A percentile compares a stretch with the other conserved stretches of the same genome.
Evolutionary conservation across 192 early-diverging fungal genomes (phyloP).

Genomic region (Coemansia erecta): DNA sequence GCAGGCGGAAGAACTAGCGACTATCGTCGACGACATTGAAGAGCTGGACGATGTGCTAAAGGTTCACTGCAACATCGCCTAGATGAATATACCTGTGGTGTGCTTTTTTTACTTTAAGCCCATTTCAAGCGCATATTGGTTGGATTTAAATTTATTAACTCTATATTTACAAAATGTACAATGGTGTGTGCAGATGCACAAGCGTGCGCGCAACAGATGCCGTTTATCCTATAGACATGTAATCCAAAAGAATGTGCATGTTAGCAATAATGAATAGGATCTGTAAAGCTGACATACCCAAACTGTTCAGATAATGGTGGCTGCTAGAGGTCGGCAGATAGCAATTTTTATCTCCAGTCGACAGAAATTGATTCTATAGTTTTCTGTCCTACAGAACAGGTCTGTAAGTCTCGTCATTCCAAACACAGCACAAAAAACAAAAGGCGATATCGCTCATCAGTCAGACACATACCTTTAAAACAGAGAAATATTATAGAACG

Average conservation of each 20-base stretch:
- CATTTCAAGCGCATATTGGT: neutral
- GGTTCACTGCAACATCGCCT: conserved; percentile 50
- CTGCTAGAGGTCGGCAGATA: conserved; percentile 30
- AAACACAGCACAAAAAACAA: conserved; percentile 2
- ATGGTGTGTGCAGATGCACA: neutral
- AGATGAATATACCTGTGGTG: neutral
- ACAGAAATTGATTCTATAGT: conserved; percentile 36
- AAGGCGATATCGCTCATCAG: neutral
- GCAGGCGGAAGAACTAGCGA: conserved; percentile 50
- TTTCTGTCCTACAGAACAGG: conserved; percentile 51
- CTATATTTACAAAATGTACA: neutral
- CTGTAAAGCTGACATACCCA: neutral
- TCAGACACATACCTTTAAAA: conserved; percentile 13
- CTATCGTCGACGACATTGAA: conserved; percentile 58
- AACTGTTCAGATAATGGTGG: neutral
- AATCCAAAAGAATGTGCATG: too few relatives aligned
- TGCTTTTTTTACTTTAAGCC: neutral
- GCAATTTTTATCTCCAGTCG: conserved; percentile 33
- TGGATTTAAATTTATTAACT: neutral
- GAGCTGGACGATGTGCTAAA: conserved; percentile 64
- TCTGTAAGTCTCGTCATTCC: conserved; percentile 47
- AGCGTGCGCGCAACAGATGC: too few relatives aligned
- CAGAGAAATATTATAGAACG: conserved; percentile 4
- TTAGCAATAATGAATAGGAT: neutral
- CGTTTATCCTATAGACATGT: too few relatives aligned